Conservation (phyloP, 768 basidiomycete species). For the Serendipita sp. region DNA sequence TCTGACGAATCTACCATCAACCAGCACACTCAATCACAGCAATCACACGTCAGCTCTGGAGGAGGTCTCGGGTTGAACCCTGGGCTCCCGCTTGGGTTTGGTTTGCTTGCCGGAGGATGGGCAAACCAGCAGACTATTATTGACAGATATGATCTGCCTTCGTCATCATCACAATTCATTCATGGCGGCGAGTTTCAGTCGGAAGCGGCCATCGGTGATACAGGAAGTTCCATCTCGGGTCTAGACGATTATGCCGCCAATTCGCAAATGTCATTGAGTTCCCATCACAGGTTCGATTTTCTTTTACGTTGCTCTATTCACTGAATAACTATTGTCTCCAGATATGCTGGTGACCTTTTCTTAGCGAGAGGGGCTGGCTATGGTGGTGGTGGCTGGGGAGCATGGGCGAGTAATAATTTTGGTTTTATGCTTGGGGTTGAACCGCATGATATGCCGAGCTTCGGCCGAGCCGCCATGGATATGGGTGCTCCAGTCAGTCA, state of each 20-base stretch:
- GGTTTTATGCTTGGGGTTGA: not conserved
- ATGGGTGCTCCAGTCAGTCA: not conserved
- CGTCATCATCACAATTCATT: not conserved
- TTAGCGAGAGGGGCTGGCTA: not conserved
- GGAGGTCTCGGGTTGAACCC: not conserved
- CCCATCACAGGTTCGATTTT: slow-evolving; percentile 1
- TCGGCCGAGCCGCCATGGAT: not conserved
- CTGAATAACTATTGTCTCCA: not conserved
- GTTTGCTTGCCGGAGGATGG: not conserved
- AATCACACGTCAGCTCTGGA: not conserved
- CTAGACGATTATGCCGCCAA: not conserved
- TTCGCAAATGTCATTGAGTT: slow-evolving; percentile 7
- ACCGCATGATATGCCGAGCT: not conserved
- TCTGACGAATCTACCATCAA: not conserved
- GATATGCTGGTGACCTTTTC: slow-evolving; percentile 5
- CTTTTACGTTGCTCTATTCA: not conserved
- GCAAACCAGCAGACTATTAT: slow-evolving; percentile 5
- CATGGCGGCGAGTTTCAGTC: slow-evolving; percentile 5
- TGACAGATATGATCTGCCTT: slow-evolving; percentile 2
- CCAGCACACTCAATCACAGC: not conserved
- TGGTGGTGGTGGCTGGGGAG: not conserved
- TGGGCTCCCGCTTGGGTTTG: not conserved
- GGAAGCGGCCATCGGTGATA: slow-evolving; percentile 2
- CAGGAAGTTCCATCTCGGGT: not conserved
- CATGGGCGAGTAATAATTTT: not conserved